A percentile compares a stretch with the other conserved stretches of the same genome.
Conservation (phyloP, 345 rosid genomes). For the Firmiana major region DNA sequence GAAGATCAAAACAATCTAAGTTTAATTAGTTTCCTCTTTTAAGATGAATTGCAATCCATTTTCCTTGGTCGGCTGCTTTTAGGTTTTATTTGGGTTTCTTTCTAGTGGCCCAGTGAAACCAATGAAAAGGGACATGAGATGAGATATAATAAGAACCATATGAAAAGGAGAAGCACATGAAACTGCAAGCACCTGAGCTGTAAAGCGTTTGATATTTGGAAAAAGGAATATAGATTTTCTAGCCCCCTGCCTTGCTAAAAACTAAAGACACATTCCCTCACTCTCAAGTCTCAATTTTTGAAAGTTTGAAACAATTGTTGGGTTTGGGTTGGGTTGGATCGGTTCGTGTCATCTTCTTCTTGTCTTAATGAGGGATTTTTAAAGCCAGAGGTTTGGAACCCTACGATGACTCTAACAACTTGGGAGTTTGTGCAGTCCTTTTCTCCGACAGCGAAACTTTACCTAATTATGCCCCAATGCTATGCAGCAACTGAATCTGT, state of each 20-base stretch:
- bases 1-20: neutral
- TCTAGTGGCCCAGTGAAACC: no score
- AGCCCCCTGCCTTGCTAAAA: constrained; percentile 11
- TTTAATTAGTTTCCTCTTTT: neutral
- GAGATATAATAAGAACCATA: neutral
- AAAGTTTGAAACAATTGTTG: neutral
- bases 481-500: neutral
- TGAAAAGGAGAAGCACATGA: constrained; percentile 14
- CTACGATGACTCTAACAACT: neutral
- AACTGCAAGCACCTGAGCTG: constrained; percentile 6
- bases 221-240: neutral
- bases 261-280: neutral
- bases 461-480: neutral
- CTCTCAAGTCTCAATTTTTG: neutral
- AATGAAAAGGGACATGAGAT: no score
- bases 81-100: neutral
- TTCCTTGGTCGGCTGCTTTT: neutral
- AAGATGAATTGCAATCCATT: no score
- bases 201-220: constrained; percentile 19
- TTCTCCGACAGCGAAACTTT: constrained; percentile 1
- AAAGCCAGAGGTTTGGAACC: neutral
- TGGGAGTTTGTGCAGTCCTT: constrained; percentile 20
- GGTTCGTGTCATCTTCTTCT: constrained; percentile 7
- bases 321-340: neutral
- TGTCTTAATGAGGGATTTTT: neutral